phyloP scores from a whole-genome alignment of 768 basidiomycete species.

The Russula earlei region DNA sequence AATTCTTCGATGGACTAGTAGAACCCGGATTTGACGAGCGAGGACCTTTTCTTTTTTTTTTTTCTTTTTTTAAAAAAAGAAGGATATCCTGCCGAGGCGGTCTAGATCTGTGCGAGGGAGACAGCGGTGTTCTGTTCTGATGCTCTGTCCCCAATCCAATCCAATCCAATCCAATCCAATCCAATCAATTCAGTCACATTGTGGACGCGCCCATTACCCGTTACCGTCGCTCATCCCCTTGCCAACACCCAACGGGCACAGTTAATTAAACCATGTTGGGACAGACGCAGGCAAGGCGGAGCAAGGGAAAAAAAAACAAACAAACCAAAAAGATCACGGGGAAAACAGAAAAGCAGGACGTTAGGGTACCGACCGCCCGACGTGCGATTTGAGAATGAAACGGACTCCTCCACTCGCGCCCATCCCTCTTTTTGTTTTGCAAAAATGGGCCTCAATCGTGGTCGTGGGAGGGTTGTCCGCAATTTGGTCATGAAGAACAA shows the following conservation, averaged over 20 bases:
- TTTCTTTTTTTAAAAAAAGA: too few species aligned
- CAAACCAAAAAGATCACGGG: not conserved
- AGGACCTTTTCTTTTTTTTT: too few species aligned
- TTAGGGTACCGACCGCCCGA: too few species aligned
- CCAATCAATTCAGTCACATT: not conserved
- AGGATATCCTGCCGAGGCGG: not conserved
- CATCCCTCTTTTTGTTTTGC: too few species aligned
- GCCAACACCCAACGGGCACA: conserved; percentile 6
- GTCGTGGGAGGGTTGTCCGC: too few species aligned
- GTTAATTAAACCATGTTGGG: conserved; percentile 15
- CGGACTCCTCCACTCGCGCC: too few species aligned
- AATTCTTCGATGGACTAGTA: not conserved
- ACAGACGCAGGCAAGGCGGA: not conserved
- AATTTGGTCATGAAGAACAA: not conserved
- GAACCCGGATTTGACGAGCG: not conserved
- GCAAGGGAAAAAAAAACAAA: not conserved
- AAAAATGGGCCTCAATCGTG: too few species aligned
- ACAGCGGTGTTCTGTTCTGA: too few species aligned
- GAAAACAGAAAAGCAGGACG: too few species aligned
- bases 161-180: too few species aligned
- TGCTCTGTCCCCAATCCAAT: too few species aligned
- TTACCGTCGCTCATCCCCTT: conserved; percentile 1
- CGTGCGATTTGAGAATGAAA: too few species aligned
- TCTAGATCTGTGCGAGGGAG: not conserved
- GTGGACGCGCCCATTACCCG: not conserved